phyloP scores from a whole-genome alignment of 371 early-diverging fungal genomes.

The Mucor circinelloides region DNA sequence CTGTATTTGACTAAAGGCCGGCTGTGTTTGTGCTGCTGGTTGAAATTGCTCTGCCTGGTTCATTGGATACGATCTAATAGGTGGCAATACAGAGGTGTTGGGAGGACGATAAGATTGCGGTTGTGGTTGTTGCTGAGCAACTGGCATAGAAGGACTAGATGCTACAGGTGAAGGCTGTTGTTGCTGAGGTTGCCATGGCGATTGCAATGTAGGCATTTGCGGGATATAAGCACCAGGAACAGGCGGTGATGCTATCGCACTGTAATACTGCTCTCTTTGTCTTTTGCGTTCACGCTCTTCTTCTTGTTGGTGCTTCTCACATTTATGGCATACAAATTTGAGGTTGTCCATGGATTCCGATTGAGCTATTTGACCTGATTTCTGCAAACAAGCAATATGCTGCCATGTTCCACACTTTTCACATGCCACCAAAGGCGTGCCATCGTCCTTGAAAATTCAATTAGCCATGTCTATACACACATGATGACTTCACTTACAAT shows the following conservation, averaged over 20 bases:
- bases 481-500: constrained; percentile 34
- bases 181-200: neutral
- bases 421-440: constrained; percentile 76
- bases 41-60: neutral
- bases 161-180: neutral
- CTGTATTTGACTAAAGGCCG: neutral
- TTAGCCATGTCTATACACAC: neutral
- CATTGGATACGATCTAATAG: neutral
- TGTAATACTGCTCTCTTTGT: neutral
- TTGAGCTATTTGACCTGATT: constrained; percentile 43
- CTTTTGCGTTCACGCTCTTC: neutral
- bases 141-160: neutral
- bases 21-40: neutral
- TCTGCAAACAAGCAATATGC: constrained; percentile 66
- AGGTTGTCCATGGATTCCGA: constrained; percentile 33
- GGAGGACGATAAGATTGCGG: neutral
- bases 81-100: neutral
- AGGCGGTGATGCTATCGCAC: neutral
- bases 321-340: constrained; percentile 48
- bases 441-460: constrained; percentile 60
- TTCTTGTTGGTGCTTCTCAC: constrained; percentile 18
- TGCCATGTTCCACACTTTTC: constrained; percentile 72
- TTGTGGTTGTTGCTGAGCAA: neutral
- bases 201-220: neutral
- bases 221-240: neutral